Evolutionary conservation across 371 early-diverging fungal genomes (phyloP).

Genomic region (Rhizopus arrhizus): DNA sequence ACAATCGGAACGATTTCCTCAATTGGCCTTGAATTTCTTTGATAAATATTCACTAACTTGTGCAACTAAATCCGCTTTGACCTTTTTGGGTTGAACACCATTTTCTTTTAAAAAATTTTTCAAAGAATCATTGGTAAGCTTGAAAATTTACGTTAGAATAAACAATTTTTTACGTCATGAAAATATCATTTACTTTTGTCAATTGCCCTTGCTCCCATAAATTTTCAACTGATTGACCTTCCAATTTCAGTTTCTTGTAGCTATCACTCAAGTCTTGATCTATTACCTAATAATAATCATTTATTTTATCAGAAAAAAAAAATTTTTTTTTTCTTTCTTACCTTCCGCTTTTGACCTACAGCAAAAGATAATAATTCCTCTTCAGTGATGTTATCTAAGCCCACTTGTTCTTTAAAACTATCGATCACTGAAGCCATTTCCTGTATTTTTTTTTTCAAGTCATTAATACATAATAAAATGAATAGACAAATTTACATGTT

Average conservation of each 20-base stretch:
- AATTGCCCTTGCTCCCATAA: conserved; percentile 10
- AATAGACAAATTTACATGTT: conserved; percentile 2
- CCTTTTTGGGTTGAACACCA: conserved; percentile 37
- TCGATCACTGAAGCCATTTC: conserved; percentile 17
- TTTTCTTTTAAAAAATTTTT: conserved; percentile 51
- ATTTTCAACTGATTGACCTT: conserved; percentile 6
- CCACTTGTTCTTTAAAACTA: conserved; percentile 16
- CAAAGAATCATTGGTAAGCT: conserved; percentile 51
- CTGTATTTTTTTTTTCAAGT: conserved; percentile 6
- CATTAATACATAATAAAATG: neutral
- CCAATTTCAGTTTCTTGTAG: neutral
- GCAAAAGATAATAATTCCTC: conserved; percentile 1
- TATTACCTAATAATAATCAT: neutral
- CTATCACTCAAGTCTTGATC: neutral
- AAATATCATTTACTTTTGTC: neutral
- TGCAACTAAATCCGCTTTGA: conserved; percentile 55
- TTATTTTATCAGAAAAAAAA: neutral
- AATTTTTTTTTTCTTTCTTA: conserved; percentile 6
- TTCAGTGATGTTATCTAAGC: conserved; percentile 11
- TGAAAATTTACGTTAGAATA: neutral
- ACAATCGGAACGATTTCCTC: neutral
- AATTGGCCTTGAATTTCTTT: neutral
- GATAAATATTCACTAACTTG: conserved; percentile 38
- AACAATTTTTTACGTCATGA: neutral
- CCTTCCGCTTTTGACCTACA: conserved; percentile 14